Evolutionary conservation across 345 rosid species (phyloP).

Genomic region (Combretum micranthum): DNA sequence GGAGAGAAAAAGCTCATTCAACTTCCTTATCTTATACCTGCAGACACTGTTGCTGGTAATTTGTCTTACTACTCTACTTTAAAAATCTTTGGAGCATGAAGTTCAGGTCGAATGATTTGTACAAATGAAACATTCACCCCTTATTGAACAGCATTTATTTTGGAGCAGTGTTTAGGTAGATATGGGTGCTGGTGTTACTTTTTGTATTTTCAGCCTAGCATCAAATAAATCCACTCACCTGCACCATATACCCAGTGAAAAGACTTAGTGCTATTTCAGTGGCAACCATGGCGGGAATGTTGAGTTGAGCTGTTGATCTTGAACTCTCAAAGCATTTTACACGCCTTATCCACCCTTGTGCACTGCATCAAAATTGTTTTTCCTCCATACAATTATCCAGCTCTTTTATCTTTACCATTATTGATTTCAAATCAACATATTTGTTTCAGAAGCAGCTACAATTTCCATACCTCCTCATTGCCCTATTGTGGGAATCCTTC

Average conservation of each 20-base stretch:
- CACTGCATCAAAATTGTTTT: too few relatives aligned
- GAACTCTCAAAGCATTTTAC: too few relatives aligned
- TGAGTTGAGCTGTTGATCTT: too few relatives aligned
- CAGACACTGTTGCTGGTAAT: slow-evolving; percentile 60
- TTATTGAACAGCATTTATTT: slow-evolving; percentile 2
- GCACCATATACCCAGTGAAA: too few relatives aligned
- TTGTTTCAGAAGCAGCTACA: slow-evolving; percentile 57
- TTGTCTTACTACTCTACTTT: not conserved
- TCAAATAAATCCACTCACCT: too few relatives aligned
- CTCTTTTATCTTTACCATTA: not conserved
- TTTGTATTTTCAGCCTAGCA: too few relatives aligned
- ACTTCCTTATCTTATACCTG: slow-evolving; percentile 64
- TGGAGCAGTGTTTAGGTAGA: not conserved
- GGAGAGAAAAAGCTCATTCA: slow-evolving; percentile 41
- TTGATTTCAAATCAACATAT: slow-evolving; percentile 5
- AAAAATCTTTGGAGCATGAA: too few relatives aligned
- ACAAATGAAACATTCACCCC: not conserved
- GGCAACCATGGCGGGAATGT: too few relatives aligned
- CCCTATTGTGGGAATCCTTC: slow-evolving; percentile 71
- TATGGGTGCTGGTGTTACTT: not conserved
- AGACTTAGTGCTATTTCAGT: too few relatives aligned
- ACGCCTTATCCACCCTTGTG: too few relatives aligned
- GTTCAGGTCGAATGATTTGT: too few relatives aligned
- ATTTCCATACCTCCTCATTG: slow-evolving; percentile 44
- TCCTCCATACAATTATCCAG: not conserved